Conservation (phyloP, 225 moss, liverwort and hornwort genomes). For the Thuidium tamariscinum region DNA sequence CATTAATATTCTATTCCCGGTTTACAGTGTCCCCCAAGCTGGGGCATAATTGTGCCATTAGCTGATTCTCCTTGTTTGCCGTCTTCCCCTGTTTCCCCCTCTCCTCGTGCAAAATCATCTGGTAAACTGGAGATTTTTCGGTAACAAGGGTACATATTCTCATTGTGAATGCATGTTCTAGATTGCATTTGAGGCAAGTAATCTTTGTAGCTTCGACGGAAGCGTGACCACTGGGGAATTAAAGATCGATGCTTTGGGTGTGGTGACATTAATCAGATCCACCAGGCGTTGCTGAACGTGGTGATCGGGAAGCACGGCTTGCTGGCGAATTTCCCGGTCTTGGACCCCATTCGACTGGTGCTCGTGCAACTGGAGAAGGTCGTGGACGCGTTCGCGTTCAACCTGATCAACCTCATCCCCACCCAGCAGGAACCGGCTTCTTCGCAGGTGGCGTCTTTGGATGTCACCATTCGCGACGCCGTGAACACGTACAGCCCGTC, state of each 20-base stretch:
- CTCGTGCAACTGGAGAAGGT: neutral
- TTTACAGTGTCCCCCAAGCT: neutral
- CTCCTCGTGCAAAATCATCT: neutral
- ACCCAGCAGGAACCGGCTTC: neutral
- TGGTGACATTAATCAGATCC: neutral
- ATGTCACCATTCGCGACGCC: neutral
- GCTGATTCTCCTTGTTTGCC: neutral
- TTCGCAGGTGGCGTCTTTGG: neutral
- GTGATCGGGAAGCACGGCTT: slow-evolving; percentile 3
- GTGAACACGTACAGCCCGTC: neutral
- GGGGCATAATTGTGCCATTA: neutral
- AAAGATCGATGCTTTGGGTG: neutral
- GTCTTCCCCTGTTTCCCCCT: neutral
- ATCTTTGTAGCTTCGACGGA: neutral
- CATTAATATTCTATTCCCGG: too few relatives aligned
- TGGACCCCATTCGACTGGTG: neutral
- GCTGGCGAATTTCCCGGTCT: neutral
- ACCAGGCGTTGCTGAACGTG: neutral
- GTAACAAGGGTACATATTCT: neutral
- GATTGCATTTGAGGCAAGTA: neutral
- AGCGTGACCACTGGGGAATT: neutral
- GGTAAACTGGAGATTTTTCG: neutral
- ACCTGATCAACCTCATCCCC: neutral
- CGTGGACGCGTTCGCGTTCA: neutral
- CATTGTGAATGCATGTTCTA: neutral